These are phyloP conservation scores for Aspergillus piperis DNA, from an alignment of 2,329 filamentous ascomycete genomes.

Conservation along the genomic window DNA sequence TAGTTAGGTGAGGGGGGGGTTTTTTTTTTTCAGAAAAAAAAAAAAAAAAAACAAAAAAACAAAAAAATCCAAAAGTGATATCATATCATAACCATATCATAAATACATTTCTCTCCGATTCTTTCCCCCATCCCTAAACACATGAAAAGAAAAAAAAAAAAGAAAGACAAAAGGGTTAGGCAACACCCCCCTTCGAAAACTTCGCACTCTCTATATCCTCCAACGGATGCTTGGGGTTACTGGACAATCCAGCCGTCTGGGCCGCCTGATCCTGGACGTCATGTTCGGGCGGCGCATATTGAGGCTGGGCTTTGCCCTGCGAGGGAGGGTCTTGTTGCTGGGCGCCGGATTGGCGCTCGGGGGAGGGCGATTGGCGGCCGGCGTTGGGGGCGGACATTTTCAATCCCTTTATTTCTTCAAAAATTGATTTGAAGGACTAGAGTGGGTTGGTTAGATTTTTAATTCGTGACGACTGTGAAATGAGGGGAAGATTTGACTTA, in stretches of 20 bases:
- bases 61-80: not conserved
- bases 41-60: too few relatives aligned
- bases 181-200: slow-evolving; percentile 24
- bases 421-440: not conserved
- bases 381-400: slow-evolving; percentile 62
- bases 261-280: slow-evolving; percentile 13
- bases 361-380: slow-evolving; percentile 77
- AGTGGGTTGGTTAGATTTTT: not conserved
- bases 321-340: slow-evolving; percentile 63
- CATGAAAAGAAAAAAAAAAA: too few relatives aligned
- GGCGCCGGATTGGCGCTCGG: slow-evolving; percentile 65
- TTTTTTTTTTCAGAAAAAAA: too few relatives aligned
- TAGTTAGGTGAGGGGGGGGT: slow-evolving; percentile 16
- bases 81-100: not conserved
- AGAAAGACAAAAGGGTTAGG: not conserved
- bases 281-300: slow-evolving; percentile 30
- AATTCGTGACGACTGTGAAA: too few relatives aligned
- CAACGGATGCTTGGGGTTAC: slow-evolving; percentile 46
- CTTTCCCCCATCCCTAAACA: not conserved
- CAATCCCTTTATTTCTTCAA: not conserved
- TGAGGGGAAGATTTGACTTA: not conserved
- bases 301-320: slow-evolving; percentile 55
- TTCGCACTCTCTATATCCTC: slow-evolving; percentile 42
- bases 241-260: slow-evolving; percentile 32
- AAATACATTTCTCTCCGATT: not conserved